Evolutionary conservation across 805 yeast genomes (phyloP), one percentile per base, ranked within the genome.

Genomic region (Ogataea ganodermae): DNA sequence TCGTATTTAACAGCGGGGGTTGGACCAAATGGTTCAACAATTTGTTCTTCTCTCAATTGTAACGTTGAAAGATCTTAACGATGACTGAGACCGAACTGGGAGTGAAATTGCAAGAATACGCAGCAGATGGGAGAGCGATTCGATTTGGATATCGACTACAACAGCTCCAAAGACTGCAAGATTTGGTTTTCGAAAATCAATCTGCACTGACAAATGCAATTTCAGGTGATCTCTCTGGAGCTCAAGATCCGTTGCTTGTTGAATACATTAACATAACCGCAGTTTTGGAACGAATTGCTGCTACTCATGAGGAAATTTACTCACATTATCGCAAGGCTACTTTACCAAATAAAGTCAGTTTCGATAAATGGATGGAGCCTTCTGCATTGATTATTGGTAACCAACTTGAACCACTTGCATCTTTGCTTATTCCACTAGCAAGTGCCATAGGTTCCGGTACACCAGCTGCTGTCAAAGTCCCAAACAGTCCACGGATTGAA

Each of bases 121-220:
- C 44, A 5, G 27, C 40, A 3, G 49, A 45, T 24, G 49, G 49
- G n/a, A 39, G 49, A 45, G 24, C 49, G 22, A 40, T 45, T n/a
- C 3, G 49, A 24, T 14, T 40, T 24, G 49, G 49, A 4, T 45
- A 45, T 23, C 49, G 49, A 7, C 38, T 45, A 4, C 30, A 33
- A 23, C 49, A 45, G 21, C 36, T 45, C 3, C 49, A 45, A 27
- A 40, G 31, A 16, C 23, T 45, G 32, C 49, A 45, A 22, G 45
- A 45, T 45, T 18, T 45, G 16, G 32, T 45, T n/a, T 45, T 40
- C 17, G 49, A 39, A 13, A 39, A 45, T 16, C 49, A 45, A 28
- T 18, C 35, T 22, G 36, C 33, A 22, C 35, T 45, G 2, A 16
- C 22, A 3, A 14, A 38, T 26, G 45, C 44, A 8, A 33, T 45